Base-by-base conservation (phyloP, 768 basidiomycete genomes). In the Rhodotorula graminis region DNA sequence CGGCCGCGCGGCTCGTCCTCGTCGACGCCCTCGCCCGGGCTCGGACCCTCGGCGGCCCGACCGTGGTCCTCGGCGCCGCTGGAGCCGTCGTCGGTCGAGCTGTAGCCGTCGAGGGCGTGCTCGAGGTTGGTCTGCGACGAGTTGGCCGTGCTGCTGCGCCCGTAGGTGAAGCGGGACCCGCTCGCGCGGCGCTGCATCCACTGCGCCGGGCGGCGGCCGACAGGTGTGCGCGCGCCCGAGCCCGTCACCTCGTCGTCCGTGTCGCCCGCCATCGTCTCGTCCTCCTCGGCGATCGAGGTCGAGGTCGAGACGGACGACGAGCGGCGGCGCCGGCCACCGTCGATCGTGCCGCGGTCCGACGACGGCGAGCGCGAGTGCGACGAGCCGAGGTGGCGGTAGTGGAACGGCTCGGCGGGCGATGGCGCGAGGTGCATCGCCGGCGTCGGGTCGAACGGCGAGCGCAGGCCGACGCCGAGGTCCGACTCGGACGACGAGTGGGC, bases 341-440 rank as follows among this genome's bases (percentile, higher is more conserved):
- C 44, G 31, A 59, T 8, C 40, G 23, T 23, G 25, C 60, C 60
- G 27, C 60, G 60, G 60, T 61, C 60, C 18, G 60, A 46, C 15
- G 60, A 61, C 3, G 69, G 73, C 27, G 73, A 74, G 23, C 69
- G 65, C 6, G 73, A 74, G 62, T 67, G 62, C 7, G 73, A 74
- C n/a, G 69, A 64, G 40, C 56, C 58, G 19, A 74, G 63, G 46
- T 74, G 62, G 14, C 69, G 65, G 47, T 70, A 70, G 53, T 70
- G 69, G 66, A 74, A 74, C 16, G 68, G 72, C 52, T 73, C 64
- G 55, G 56, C 55, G 10, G 64, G 64, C 18, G 53, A 50, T 1
- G 40, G 27, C 23, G 52, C 44, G n/a, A 25, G 5, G 15, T 56
- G 71, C 69, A 8, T 61, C 49, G 10, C 61, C 66, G 42, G 67